Conservation (phyloP, 2,329 filamentous ascomycete genomes). For the Aureobasidium sp. region DNA sequence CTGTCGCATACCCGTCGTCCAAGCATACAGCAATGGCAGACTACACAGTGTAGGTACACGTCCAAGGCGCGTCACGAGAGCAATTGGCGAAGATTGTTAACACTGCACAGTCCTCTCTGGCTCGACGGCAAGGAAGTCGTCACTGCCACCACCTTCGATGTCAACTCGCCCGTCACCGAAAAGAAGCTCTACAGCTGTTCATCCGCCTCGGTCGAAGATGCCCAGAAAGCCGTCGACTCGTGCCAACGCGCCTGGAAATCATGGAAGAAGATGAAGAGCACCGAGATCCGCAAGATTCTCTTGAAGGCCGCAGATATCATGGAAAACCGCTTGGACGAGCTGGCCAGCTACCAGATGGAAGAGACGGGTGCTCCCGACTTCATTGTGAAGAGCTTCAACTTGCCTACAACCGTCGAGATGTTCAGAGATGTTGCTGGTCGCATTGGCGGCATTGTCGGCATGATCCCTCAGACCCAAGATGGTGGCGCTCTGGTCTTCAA, state of each 20-base stretch:
- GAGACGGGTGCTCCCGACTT: conserved; percentile 48
- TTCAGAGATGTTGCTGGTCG: conserved; percentile 48
- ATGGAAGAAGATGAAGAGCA: conserved; percentile 60
- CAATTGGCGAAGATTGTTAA: not conserved
- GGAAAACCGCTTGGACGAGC: conserved; percentile 52
- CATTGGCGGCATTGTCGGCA: conserved; percentile 42
- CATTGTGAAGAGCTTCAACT: conserved; percentile 35
- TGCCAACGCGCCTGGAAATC: conserved; percentile 61
- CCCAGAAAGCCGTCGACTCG: conserved; percentile 49
- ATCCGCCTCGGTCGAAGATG: conserved; percentile 50
- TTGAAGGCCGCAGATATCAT: conserved; percentile 62
- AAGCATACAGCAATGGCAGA: conserved; percentile 8
- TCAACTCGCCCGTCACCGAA: conserved; percentile 51
- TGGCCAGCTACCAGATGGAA: conserved; percentile 52
- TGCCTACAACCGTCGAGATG: conserved; percentile 36
- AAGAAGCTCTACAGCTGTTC: conserved; percentile 50
- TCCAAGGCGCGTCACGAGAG: not conserved
- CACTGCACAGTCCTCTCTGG: conserved; percentile 33
- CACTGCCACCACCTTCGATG: conserved; percentile 46
- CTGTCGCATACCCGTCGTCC: not conserved
- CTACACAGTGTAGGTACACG: conserved; percentile 6
- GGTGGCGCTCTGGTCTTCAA: conserved; percentile 59
- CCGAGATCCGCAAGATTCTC: conserved; percentile 61
- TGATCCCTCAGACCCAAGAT: conserved; percentile 41
- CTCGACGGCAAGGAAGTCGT: conserved; percentile 44